Conservation (phyloP, 352 stramenopile genomes). For the Pythium chondricola region DNA sequence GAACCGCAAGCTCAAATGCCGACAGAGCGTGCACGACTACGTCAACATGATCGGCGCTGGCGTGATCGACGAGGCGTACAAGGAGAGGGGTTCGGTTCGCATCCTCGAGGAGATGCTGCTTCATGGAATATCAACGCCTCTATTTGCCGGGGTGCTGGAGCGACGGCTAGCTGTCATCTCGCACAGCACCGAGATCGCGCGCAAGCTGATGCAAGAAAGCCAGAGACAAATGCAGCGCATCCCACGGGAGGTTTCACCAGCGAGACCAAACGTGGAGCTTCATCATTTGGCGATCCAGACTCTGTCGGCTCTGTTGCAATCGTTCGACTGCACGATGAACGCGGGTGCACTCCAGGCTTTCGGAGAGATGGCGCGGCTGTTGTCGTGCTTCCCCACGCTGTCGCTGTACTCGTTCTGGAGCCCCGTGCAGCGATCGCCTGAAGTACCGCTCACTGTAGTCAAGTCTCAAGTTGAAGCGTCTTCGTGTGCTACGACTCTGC, state of each 20-base stretch:
- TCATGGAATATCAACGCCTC: conserved; percentile 61
- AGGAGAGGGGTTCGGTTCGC: conserved; percentile 68
- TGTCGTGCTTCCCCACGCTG: conserved; percentile 67
- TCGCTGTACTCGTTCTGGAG: conserved; percentile 86
- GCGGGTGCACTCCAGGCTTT: conserved; percentile 49
- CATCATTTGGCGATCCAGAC: conserved; percentile 83
- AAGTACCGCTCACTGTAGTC: conserved; percentile 39
- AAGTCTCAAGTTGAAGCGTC: conserved; percentile 48
- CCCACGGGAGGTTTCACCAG: conserved; percentile 26
- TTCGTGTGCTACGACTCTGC: conserved; percentile 41
- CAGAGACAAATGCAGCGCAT: conserved; percentile 36
- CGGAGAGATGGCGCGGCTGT: conserved; percentile 66
- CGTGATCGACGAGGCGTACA: conserved; percentile 57
- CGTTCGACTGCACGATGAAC: conserved; percentile 60
- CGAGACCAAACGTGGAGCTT: conserved; percentile 47
- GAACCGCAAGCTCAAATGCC: conserved; percentile 75
- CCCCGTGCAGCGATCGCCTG: conserved; percentile 51
- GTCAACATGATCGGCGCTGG: conserved; percentile 80
- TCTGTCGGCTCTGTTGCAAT: conserved; percentile 54
- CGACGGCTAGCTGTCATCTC: conserved; percentile 74
- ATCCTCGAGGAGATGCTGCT: conserved; percentile 82
- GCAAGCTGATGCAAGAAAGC: conserved; percentile 45
- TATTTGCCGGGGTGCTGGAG: conserved; percentile 76
- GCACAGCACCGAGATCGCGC: conserved; percentile 65
- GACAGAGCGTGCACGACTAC: conserved; percentile 75